Conservation (phyloP, 768 basidiomycete genomes). For the Gymnopilus junonius region DNA sequence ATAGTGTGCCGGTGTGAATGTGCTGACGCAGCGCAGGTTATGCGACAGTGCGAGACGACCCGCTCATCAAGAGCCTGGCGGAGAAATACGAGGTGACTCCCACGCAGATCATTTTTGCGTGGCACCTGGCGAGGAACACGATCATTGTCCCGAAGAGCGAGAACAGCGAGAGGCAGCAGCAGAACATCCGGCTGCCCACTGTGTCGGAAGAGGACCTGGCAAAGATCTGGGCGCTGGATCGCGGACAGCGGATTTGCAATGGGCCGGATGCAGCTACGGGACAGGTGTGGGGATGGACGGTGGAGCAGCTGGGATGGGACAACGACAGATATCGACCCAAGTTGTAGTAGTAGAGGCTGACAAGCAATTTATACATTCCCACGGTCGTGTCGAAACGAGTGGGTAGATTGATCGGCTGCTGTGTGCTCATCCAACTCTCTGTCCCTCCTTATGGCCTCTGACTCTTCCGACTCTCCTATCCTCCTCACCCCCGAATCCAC, state of each 20-base stretch:
- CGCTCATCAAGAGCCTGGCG: slow-evolving; percentile 47
- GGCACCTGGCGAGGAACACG: slow-evolving; percentile 52
- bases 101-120: slow-evolving; percentile 54
- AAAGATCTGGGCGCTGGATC: slow-evolving; percentile 48
- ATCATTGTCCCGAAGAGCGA: slow-evolving; percentile 52
- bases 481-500: slow-evolving; percentile 68
- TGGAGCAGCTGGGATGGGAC: slow-evolving; percentile 43
- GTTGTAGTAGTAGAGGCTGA: neutral
- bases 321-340: neutral
- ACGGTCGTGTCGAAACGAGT: neutral
- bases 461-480: slow-evolving; percentile 54
- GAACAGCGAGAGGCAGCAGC: slow-evolving; percentile 43
- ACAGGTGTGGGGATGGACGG: slow-evolving; percentile 41
- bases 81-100: slow-evolving; percentile 49
- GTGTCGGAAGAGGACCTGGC: slow-evolving; percentile 45
- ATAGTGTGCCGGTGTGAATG: no score
- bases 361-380: neutral
- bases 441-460: slow-evolving; percentile 36
- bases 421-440: neutral
- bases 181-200: slow-evolving; percentile 2
- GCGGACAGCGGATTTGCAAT: slow-evolving; percentile 44
- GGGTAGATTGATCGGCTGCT: neutral
- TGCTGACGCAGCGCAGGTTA: slow-evolving; percentile 35
- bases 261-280: slow-evolving; percentile 34
- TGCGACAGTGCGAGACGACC: slow-evolving; percentile 49